Conservation (phyloP, 257 asterid species). For the Eucommia ulmoides region DNA sequence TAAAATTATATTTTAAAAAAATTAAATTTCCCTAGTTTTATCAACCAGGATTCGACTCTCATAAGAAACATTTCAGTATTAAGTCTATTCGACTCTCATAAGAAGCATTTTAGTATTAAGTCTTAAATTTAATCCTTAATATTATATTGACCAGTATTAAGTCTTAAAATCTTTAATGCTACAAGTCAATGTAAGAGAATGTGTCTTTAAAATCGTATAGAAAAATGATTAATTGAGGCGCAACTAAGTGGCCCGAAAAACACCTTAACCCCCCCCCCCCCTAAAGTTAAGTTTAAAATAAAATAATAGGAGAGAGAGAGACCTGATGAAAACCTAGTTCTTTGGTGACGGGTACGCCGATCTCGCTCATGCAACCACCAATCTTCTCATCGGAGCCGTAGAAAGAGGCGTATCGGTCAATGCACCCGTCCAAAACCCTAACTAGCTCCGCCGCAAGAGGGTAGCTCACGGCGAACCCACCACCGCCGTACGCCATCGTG, state of each 20-base stretch:
- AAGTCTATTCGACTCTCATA: too few relatives aligned
- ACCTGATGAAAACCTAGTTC: slow-evolving; percentile 95
- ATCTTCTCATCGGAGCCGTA: slow-evolving; percentile 80
- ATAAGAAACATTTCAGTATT: too few relatives aligned
- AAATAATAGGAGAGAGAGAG: not conserved
- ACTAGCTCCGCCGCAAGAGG: slow-evolving; percentile 65
- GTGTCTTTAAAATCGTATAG: not conserved
- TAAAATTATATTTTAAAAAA: too few relatives aligned
- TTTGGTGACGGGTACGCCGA: slow-evolving; percentile 64
- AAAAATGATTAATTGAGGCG: not conserved
- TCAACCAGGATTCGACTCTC: too few relatives aligned
- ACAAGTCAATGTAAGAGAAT: not conserved
- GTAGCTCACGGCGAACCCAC: slow-evolving; percentile 75
- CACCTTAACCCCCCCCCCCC: not conserved
- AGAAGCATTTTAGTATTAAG: too few relatives aligned
- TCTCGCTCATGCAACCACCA: slow-evolving; percentile 50
- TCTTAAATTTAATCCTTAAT: too few relatives aligned
- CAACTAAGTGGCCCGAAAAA: not conserved
- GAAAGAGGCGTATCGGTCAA: slow-evolving; percentile 49
- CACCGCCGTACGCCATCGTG: slow-evolving; percentile 81
- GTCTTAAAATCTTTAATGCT: not conserved
- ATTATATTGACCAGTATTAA: not conserved
- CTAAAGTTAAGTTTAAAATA: not conserved
- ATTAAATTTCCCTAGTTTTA: too few relatives aligned
- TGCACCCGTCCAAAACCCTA: slow-evolving; percentile 55